Evolutionary conservation across 73 alveolate genomes (phyloP).

Genomic region (Blepharisma stoltei): DNA sequence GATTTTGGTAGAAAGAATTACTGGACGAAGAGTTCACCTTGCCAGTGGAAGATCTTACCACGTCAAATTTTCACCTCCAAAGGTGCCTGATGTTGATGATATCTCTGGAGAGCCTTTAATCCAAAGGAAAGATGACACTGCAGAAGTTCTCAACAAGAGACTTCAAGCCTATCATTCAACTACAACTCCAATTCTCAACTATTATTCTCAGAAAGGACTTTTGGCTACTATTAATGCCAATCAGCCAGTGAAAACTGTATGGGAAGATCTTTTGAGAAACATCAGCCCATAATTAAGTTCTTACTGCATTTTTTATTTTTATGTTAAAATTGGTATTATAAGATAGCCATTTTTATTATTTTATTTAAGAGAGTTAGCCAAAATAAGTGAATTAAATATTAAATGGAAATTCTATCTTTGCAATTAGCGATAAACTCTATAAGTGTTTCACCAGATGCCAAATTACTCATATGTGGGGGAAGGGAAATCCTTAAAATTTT

Average conservation of each 20-base stretch:
- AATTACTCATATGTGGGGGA: constrained; percentile 25
- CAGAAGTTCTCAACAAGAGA: constrained; percentile 69
- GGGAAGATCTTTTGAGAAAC: background rate
- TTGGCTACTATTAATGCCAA: constrained; percentile 52
- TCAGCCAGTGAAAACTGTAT: background rate
- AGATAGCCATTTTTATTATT: too few species aligned
- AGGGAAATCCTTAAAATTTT: constrained; percentile 13
- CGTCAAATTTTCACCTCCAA: constrained; percentile 79
- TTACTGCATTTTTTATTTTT: too few species aligned
- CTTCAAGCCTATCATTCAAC: constrained; percentile 57
- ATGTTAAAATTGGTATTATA: too few species aligned
- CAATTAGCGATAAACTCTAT: constrained; percentile 15
- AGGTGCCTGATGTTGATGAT: constrained; percentile 70
- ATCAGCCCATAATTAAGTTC: too few species aligned
- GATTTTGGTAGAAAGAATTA: constrained; percentile 69
- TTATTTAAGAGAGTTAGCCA: too few species aligned
- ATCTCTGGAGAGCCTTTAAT: constrained; percentile 79
- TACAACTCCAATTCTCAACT: constrained; percentile 77
- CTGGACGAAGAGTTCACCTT: constrained; percentile 82
- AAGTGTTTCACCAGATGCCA: constrained; percentile 1
- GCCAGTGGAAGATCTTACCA: constrained; percentile 84
- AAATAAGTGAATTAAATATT: background rate
- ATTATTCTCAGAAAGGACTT: constrained; percentile 54
- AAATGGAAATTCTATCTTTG: background rate
- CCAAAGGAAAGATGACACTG: constrained; percentile 80